phyloP scores from a whole-genome alignment of 257 asterid species.

The Solanum clarkiae region DNA sequence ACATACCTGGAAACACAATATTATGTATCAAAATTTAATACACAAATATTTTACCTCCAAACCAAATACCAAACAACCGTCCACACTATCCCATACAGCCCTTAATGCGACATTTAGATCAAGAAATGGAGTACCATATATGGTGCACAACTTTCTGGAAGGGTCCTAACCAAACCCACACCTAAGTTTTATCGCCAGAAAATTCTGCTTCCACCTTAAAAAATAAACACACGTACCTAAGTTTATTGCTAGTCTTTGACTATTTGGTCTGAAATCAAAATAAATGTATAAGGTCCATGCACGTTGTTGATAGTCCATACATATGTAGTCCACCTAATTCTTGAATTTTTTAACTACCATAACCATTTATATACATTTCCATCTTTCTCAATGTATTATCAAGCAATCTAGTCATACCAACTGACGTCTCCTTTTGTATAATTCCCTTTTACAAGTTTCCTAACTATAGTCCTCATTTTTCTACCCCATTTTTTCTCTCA shows the following conservation, averaged over 20 bases:
- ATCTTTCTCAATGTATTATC: background rate
- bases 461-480: background rate
- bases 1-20: too few relatives aligned
- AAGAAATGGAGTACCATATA: background rate
- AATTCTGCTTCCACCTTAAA: slow-evolving; percentile 2
- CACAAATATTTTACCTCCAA: background rate
- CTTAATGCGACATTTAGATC: background rate
- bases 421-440: slow-evolving; percentile 13
- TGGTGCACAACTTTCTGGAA: background rate
- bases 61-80: background rate
- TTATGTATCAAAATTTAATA: background rate
- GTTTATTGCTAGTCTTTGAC: slow-evolving; percentile 5
- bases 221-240: slow-evolving; percentile 24
- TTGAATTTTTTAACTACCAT: slow-evolving; percentile 11
- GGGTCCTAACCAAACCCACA: slow-evolving; percentile 21
- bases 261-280: slow-evolving; percentile 15
- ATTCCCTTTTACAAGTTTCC: slow-evolving; percentile 30
- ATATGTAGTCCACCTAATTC: slow-evolving; percentile 46
- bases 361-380: background rate
- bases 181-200: slow-evolving; percentile 21
- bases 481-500: background rate
- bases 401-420: slow-evolving; percentile 34
- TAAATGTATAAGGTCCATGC: slow-evolving; percentile 26
- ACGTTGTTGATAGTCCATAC: slow-evolving; percentile 27
- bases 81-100: background rate